Conservation (phyloP, 2,329 filamentous ascomycete genomes). For the Aaosphaeria pasadenensis region DNA sequence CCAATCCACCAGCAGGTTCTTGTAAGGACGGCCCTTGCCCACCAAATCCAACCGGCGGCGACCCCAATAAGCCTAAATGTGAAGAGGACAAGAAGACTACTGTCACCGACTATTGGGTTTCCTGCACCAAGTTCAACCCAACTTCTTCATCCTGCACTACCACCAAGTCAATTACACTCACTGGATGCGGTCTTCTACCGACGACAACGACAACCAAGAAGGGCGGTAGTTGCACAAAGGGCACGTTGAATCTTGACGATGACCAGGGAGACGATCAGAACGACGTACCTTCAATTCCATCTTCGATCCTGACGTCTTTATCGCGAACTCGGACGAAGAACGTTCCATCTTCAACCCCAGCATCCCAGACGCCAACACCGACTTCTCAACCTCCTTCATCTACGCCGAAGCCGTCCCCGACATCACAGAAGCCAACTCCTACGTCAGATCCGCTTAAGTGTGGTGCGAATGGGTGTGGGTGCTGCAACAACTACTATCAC, state of each 20-base stretch:
- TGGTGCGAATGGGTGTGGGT: no score
- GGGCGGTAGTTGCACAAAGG: conserved; percentile 15
- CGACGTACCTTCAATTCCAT: no score
- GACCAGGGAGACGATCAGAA: conserved; percentile 21
- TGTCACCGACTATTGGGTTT: conserved; percentile 17
- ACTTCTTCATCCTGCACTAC: conserved; percentile 10
- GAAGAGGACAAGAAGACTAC: conserved; percentile 17
- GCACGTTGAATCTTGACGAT: conserved; percentile 24
- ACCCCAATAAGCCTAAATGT: conserved; percentile 7
- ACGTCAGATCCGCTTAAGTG: no score
- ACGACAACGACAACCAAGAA: conserved; percentile 8
- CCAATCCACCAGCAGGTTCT: not conserved
- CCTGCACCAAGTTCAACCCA: conserved; percentile 16
- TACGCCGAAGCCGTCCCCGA: no score
- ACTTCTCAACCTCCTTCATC: no score
- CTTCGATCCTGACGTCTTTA: no score
- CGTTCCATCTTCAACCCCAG: no score
- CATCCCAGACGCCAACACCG: no score
- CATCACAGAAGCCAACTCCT: no score
- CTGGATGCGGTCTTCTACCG: conserved; percentile 12
- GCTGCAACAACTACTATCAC: no score
- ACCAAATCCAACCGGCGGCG: not conserved
- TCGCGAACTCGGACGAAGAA: no score
- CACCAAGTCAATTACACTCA: conserved; percentile 9
- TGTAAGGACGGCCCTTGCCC: not conserved